phyloP scores from a whole-genome alignment of 345 rosid species.

The Ceriops decandra region DNA sequence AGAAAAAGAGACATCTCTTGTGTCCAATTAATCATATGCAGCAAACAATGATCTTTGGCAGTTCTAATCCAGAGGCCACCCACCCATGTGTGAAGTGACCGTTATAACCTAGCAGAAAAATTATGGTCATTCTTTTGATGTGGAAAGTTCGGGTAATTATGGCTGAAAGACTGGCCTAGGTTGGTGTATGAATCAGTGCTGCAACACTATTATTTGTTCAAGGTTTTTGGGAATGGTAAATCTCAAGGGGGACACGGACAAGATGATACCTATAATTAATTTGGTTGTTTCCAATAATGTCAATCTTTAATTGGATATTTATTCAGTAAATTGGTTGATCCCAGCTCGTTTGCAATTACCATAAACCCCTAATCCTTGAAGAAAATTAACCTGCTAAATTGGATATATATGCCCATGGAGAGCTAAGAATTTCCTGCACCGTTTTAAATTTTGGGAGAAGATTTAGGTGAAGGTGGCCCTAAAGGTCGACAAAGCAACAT shows the following conservation, averaged over 20 bases:
- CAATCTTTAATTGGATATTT: constrained; percentile 7
- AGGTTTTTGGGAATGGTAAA: constrained; percentile 33
- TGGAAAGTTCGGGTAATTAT: constrained; percentile 10
- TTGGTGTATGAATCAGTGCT: constrained; percentile 17
- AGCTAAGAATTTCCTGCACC: too few relatives aligned
- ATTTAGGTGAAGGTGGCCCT: constrained; percentile 1
- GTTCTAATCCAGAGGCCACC: too few relatives aligned
- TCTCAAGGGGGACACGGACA: not conserved
- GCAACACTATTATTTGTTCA: constrained; percentile 15
- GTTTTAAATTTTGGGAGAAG: too few relatives aligned
- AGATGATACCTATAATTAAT: constrained; percentile 22
- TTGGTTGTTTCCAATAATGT: constrained; percentile 25
- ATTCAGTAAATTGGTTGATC: constrained; percentile 16
- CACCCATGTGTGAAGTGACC: constrained; percentile 16
- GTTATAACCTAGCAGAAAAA: not conserved
- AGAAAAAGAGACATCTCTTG: constrained; percentile 13
- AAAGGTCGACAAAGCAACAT: not conserved
- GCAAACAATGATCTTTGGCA: not conserved
- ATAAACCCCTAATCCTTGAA: constrained; percentile 5
- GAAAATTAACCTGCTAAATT: not conserved
- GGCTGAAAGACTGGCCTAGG: too few relatives aligned
- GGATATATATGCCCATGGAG: not conserved
- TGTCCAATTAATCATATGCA: constrained; percentile 25
- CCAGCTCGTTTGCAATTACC: constrained; percentile 4
- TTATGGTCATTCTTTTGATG: not conserved